phyloP scores from a whole-genome alignment of 192 early-diverging fungal genomes.

The Podila verticillata region DNA sequence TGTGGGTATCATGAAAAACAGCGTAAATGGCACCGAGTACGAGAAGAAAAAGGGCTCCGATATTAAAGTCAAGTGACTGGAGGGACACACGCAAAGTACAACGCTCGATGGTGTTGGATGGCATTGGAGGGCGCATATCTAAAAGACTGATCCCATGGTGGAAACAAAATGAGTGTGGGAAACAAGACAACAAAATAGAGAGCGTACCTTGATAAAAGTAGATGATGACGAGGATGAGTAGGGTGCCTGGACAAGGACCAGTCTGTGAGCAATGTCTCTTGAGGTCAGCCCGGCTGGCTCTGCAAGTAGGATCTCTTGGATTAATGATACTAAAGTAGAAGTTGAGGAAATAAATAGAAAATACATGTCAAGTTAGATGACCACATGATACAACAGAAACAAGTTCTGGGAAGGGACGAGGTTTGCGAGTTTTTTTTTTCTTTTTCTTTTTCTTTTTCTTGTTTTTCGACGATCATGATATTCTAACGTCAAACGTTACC shows the following conservation, averaged over 20 bases:
- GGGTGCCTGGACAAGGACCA: conserved; percentile 42
- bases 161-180: not conserved
- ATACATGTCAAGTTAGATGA: not conserved
- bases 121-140: not conserved
- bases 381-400: not conserved
- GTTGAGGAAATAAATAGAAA: not conserved
- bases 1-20: too few relatives aligned
- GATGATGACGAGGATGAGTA: conserved; percentile 33
- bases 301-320: conserved; percentile 31
- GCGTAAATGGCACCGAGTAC: too few relatives aligned
- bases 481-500: conserved; percentile 16
- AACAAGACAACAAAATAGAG: not conserved
- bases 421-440: not conserved
- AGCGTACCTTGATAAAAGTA: conserved; percentile 40
- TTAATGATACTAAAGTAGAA: conserved; percentile 31
- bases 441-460: not conserved
- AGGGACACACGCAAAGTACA: too few relatives aligned
- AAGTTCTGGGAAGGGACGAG: not conserved
- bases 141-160: not conserved
- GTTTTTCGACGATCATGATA: not conserved
- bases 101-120: too few relatives aligned
- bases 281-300: conserved; percentile 41
- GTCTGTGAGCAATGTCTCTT: conserved; percentile 41
- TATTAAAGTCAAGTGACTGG: too few relatives aligned
- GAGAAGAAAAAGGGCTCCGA: too few relatives aligned